Evolutionary conservation across 73 alveolate species (phyloP), one percentile per base, ranked within the genome.

Genomic region (Paramecium primaurelia): DNA sequence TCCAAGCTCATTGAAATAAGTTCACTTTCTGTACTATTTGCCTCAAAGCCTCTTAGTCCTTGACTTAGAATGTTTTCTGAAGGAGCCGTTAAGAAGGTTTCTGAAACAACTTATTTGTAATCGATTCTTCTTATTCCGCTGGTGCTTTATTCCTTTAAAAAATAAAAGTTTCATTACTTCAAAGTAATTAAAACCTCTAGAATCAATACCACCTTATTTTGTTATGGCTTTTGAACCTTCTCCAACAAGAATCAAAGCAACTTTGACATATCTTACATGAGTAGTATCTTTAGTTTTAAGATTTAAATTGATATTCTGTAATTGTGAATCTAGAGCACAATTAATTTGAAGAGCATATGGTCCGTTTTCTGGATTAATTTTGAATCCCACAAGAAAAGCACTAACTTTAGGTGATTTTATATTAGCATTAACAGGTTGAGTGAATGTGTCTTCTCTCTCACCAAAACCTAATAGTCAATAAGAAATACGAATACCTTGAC

Each of bases 1-100:
- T 80, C 91, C 58, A 80, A 80, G 10, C 77, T 45, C 71, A 80
- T 45, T 44, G 91, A 42, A 44, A 80, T 80, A 12, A 45, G 34
- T 45, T 40, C 71, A 25, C 77, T 45, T 80, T 45, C 36, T 18
- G 91, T 80, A 80, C 64, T 32, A 80, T 80, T 80, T 42, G 91
- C 91, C 36, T 80, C 91, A 80, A 80, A 80, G 12, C 91, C 91
- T 80, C 91, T 40, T 3, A 80, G 18, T 10, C 91, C 91, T 80
- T 80, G 26, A 45, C 77, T 42, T 22, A 80, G 36, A n/a, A 80
- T 40, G 38, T 42, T 80, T 18, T 80, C 71, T 42, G 20, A 36
- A 30, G 88, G 88, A n/a, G 38, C 47, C 37, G 38, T 45, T 25
- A 40, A 8, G 18, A 45, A 80, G 34, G 47, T 22, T 11, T 80